phyloP scores from a whole-genome alignment of 1,139 yeast genomes.

The Geotrichum carabidarum region DNA sequence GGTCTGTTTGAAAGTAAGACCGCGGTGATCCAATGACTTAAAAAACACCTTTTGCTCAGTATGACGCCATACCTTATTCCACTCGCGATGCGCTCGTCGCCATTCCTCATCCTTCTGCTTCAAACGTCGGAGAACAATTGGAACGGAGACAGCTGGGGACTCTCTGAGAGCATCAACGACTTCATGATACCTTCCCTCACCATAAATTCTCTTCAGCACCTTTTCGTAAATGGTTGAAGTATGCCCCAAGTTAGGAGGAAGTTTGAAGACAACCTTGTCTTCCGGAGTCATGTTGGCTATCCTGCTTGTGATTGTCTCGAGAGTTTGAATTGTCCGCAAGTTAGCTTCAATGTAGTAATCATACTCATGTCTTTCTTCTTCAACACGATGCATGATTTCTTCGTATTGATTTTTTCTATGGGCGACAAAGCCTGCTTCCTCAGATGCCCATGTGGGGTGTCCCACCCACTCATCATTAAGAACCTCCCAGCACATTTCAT shows the following conservation, averaged over 20 bases:
- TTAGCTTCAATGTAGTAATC: conserved; percentile 95
- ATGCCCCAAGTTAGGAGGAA: conserved; percentile 94
- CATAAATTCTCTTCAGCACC: conserved; percentile 86
- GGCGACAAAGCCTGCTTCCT: conserved; percentile 95
- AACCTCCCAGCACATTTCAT: conserved; percentile 99
- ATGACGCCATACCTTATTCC: conserved; percentile 99
- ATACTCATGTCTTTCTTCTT: conserved; percentile 95
- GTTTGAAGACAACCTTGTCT: conserved; percentile 76
- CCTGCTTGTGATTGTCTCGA: conserved; percentile 91
- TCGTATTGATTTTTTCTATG: conserved; percentile 97
- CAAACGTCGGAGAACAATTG: conserved; percentile 81
- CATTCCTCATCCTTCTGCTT: conserved; percentile 98
- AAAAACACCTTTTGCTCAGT: conserved; percentile 91
- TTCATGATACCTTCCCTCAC: conserved; percentile 91
- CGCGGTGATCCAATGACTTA: conserved; percentile 91
- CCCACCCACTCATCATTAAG: conserved; percentile 99
- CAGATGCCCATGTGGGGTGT: conserved; percentile 99
- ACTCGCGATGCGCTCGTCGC: conserved; percentile 96
- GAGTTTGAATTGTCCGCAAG: conserved; percentile 86
- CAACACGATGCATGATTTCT: conserved; percentile 88
- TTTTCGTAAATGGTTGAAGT: conserved; percentile 83
- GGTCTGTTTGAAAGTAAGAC: conserved; percentile 91
- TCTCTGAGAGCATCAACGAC: conserved; percentile 94
- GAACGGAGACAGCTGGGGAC: conserved; percentile 91
- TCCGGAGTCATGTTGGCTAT: conserved; percentile 90